Conservation (phyloP, 345 rosid species). For the Acer yangbiense region DNA sequence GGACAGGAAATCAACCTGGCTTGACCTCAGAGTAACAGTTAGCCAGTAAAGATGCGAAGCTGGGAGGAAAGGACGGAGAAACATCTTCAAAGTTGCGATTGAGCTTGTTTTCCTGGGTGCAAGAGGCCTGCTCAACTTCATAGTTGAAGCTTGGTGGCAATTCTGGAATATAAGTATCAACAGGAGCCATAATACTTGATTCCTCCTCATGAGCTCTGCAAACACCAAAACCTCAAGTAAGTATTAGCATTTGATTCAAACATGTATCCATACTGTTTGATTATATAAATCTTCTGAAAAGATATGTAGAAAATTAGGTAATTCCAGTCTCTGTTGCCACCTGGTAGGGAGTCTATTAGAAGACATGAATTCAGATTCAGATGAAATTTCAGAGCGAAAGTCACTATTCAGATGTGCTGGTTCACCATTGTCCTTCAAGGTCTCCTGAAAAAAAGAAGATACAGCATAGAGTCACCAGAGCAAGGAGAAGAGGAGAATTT, state of each 20-base stretch:
- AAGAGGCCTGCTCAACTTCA: conserved; percentile 43
- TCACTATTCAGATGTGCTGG: conserved; percentile 36
- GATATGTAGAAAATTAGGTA: conserved; percentile 2
- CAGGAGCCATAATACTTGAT: conserved; percentile 25
- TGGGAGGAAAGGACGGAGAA: conserved; percentile 61
- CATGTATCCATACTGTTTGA: not conserved
- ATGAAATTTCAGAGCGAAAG: conserved; percentile 46
- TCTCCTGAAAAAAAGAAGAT: conserved; percentile 43
- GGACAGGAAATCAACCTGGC: conserved; percentile 45
- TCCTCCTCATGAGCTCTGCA: conserved; percentile 49
- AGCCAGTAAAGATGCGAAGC: conserved; percentile 72
- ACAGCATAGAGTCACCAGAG: conserved; percentile 19
- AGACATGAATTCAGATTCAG: conserved; percentile 48
- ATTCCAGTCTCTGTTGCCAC: conserved; percentile 33
- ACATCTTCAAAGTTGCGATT: conserved; percentile 28
- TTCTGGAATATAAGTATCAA: conserved; percentile 34
- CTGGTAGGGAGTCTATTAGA: conserved; percentile 34
- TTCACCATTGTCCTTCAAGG: conserved; percentile 37
- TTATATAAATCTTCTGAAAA: conserved; percentile 1
- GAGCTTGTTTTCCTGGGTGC: conserved; percentile 27
- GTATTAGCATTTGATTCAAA: not conserved
- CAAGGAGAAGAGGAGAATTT: conserved; percentile 11
- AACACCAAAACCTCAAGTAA: conserved; percentile 22
- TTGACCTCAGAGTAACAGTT: conserved; percentile 51
- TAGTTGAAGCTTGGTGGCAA: conserved; percentile 35